These are phyloP conservation scores for Exserohilum rostratum DNA, from an alignment of 2,329 filamentous ascomycete species.

Conservation along the genomic window DNA sequence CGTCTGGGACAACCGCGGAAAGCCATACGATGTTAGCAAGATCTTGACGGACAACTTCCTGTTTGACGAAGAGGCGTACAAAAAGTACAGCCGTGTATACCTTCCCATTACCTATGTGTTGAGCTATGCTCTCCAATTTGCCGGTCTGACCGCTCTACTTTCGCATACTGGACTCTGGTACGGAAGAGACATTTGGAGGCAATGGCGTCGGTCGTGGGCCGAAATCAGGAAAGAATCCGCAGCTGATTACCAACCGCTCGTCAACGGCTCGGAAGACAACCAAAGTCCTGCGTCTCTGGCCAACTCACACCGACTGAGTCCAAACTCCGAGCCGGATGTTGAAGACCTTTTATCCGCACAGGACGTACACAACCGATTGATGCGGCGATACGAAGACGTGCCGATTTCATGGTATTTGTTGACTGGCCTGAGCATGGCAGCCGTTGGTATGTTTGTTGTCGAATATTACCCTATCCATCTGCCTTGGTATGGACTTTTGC, in stretches of 20 bases:
- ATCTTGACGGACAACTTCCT: slow-evolving; percentile 79
- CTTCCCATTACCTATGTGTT: slow-evolving; percentile 86
- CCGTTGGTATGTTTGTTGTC: slow-evolving; percentile 81
- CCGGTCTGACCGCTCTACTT: slow-evolving; percentile 76
- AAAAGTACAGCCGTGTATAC: slow-evolving; percentile 82
- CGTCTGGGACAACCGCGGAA: slow-evolving; percentile 84
- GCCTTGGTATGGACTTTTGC: slow-evolving; percentile 83
- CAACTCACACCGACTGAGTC: slow-evolving; percentile 33
- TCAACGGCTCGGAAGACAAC: slow-evolving; percentile 43
- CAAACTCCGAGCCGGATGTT: slow-evolving; percentile 46
- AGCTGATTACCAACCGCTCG: slow-evolving; percentile 44
- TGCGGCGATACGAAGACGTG: slow-evolving; percentile 81
- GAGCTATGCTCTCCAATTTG: slow-evolving; percentile 86
- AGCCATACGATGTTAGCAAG: slow-evolving; percentile 79
- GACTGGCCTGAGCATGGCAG: slow-evolving; percentile 77
- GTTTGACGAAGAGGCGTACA: slow-evolving; percentile 78
- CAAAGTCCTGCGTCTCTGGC: slow-evolving; percentile 25
- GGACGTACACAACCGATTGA: slow-evolving; percentile 83
- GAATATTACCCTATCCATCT: slow-evolving; percentile 80
- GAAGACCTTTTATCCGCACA: slow-evolving; percentile 69
- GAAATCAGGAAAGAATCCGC: slow-evolving; percentile 58
- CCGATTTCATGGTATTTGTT: slow-evolving; percentile 81
- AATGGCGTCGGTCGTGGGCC: slow-evolving; percentile 72
- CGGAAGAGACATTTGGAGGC: slow-evolving; percentile 78
- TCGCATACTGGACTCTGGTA: slow-evolving; percentile 87